A percentile compares a stretch with the other conserved stretches of the same genome.
Conservation (phyloP, 139 green algal genomes). For the Spirogloea muscicola region DNA sequence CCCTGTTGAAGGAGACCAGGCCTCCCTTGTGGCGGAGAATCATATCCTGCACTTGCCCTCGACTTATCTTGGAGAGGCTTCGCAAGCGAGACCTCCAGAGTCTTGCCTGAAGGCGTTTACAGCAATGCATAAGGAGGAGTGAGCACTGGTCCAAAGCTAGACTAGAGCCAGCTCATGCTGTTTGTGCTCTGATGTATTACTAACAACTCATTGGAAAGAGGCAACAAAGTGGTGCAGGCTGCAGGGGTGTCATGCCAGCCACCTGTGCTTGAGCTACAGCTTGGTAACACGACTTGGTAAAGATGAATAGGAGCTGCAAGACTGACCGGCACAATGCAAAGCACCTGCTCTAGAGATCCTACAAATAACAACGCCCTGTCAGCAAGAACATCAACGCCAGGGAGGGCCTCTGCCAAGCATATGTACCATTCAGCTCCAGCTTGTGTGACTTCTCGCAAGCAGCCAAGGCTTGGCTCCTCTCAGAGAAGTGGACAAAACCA, state of each 20-base stretch:
- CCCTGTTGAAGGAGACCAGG: too few species aligned
- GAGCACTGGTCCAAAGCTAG: neutral
- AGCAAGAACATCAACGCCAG: neutral
- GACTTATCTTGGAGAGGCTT: conserved; percentile 17
- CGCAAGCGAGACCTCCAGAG: conserved; percentile 16
- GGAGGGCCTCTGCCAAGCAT: neutral
- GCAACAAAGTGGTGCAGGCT: neutral
- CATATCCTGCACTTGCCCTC: too few species aligned
- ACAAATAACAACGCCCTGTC: neutral
- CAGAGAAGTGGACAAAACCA: conserved; percentile 79
- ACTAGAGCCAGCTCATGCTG: neutral
- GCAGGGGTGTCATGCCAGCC: neutral
- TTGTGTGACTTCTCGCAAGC: conserved; percentile 47
- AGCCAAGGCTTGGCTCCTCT: conserved; percentile 59
- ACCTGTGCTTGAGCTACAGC: neutral
- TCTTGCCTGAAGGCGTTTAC: conserved; percentile 13
- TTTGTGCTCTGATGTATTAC: too few species aligned
- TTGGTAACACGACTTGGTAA: neutral
- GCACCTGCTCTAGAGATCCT: neutral
- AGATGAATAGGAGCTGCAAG: neutral
- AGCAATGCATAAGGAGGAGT: too few species aligned
- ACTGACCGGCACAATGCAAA: neutral
- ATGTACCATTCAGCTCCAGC: conserved; percentile 39
- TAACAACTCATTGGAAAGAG: too few species aligned
- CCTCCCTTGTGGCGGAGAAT: too few species aligned